A percentile compares a stretch with the other conserved stretches of the same genome.
phyloP scores from a whole-genome alignment of 495 filamentous ascomycete species.

The Aspergillus baeticus region DNA sequence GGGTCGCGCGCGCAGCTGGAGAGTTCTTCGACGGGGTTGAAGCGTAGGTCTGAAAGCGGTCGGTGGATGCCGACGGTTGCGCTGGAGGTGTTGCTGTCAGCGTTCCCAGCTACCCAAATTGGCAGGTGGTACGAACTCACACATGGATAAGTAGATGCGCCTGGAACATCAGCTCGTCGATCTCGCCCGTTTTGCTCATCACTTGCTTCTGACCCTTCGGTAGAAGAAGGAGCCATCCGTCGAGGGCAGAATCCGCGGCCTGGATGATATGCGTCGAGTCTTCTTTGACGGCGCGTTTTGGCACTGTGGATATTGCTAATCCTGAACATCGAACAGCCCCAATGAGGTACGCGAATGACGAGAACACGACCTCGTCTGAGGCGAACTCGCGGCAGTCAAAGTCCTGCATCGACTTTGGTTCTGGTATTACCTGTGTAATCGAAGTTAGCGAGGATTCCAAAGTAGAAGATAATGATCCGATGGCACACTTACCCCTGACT shows the following conservation, averaged over 20 bases:
- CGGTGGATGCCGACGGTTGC: slow-evolving; percentile 30
- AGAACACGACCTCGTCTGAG: slow-evolving; percentile 62
- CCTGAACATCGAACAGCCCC: slow-evolving; percentile 39
- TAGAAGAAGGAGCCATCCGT: slow-evolving; percentile 30
- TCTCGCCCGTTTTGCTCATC: slow-evolving; percentile 26
- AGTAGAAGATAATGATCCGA: no score
- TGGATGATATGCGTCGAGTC: slow-evolving; percentile 29
- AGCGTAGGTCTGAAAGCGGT: slow-evolving; percentile 33
- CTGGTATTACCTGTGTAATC: slow-evolving; percentile 66
- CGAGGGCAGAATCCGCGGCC: slow-evolving; percentile 23
- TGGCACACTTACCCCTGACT: slow-evolving; percentile 52
- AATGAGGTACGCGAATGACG: slow-evolving; percentile 76
- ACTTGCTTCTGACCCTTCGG: slow-evolving; percentile 28
- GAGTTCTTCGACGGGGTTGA: slow-evolving; percentile 23
- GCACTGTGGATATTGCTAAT: slow-evolving; percentile 22
- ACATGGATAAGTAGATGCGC: slow-evolving; percentile 34
- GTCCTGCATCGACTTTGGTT: slow-evolving; percentile 62
- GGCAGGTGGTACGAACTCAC: no score
- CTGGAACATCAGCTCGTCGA: slow-evolving; percentile 39
- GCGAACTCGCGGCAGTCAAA: slow-evolving; percentile 70
- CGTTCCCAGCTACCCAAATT: no score
- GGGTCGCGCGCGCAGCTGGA: slow-evolving; percentile 33
- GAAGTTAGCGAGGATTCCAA: no score
- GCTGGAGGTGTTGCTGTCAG: slow-evolving; percentile 10
- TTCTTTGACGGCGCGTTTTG: slow-evolving; percentile 18